phyloP scores from a whole-genome alignment of 106 monocot genomes.

The Acanthochlamys bracteata region DNA sequence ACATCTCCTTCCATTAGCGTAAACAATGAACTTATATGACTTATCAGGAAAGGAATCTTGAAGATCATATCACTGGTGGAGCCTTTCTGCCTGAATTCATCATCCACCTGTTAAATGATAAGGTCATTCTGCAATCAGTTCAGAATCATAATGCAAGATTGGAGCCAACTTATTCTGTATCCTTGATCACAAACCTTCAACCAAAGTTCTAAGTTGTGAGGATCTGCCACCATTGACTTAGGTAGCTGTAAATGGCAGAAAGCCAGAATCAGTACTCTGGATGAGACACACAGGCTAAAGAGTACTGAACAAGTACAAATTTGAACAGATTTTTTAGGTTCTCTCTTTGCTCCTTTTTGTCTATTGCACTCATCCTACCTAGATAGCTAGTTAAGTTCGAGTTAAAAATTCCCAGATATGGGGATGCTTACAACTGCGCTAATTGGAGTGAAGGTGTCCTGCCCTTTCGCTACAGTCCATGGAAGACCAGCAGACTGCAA shows the following conservation, averaged over 20 bases:
- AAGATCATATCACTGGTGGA: slow-evolving; percentile 97
- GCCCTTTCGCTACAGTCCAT: slow-evolving; percentile 93
- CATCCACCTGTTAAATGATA: slow-evolving; percentile 56
- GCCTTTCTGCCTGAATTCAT: slow-evolving; percentile 81
- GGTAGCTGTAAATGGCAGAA: slow-evolving; percentile 74
- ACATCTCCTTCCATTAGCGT: slow-evolving; percentile 76
- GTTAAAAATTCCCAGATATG: not conserved
- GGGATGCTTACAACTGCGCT: slow-evolving; percentile 63
- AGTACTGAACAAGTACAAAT: no score
- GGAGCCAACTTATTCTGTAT: not conserved
- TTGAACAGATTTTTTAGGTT: no score
- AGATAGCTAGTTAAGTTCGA: not conserved
- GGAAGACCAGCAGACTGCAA: slow-evolving; percentile 86
- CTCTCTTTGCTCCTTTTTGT: not conserved
- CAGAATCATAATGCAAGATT: not conserved
- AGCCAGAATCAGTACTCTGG: not conserved
- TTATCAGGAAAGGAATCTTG: slow-evolving; percentile 79
- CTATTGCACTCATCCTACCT: not conserved
- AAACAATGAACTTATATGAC: slow-evolving; percentile 74
- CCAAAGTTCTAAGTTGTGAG: slow-evolving; percentile 86
- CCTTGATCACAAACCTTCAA: slow-evolving; percentile 52
- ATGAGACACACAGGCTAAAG: not conserved
- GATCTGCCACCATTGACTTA: slow-evolving; percentile 56
- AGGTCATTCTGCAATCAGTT: not conserved
- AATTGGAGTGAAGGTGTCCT: slow-evolving; percentile 97